A percentile compares a stretch with the other conserved stretches of the same genome.
These are phyloP conservation scores for Neophaeococcomyces aloes DNA, from an alignment of 2,329 filamentous ascomycete species.

Conservation along the genomic window DNA sequence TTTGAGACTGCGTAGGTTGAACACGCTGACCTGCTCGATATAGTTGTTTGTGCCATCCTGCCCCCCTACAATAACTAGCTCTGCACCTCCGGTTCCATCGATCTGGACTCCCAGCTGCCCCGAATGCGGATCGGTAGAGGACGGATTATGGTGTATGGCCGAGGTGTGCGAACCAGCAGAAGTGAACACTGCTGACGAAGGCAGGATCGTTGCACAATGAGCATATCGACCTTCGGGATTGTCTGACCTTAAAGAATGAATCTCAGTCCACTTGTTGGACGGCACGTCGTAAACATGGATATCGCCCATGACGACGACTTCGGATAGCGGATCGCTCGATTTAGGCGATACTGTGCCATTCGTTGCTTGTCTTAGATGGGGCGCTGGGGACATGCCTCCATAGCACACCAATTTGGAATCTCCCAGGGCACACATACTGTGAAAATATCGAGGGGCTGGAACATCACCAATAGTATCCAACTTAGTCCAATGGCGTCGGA, in stretches of 20 bases:
- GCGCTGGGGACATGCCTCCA: slow-evolving; percentile 85
- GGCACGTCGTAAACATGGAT: slow-evolving; percentile 89
- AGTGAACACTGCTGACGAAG: slow-evolving; percentile 76
- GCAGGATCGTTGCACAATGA: slow-evolving; percentile 86
- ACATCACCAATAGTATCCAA: slow-evolving; percentile 73
- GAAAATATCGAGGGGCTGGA: slow-evolving; percentile 87
- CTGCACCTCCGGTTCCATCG: slow-evolving; percentile 81
- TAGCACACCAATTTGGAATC: slow-evolving; percentile 97
- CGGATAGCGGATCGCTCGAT: slow-evolving; percentile 56
- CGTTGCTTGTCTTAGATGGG: slow-evolving; percentile 8
- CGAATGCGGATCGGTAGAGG: slow-evolving; percentile 72
- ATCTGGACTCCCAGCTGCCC: slow-evolving; percentile 79
- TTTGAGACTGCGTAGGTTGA: slow-evolving; percentile 87
- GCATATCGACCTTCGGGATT: slow-evolving; percentile 89
- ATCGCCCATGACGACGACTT: slow-evolving; percentile 95
- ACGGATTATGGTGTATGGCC: slow-evolving; percentile 80
- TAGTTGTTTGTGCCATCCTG: slow-evolving; percentile 98
- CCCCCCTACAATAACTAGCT: slow-evolving; percentile 94
- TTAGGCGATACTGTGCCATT: slow-evolving; percentile 39
- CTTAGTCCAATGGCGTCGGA: slow-evolving; percentile 86
- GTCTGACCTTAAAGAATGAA: slow-evolving; percentile 56
- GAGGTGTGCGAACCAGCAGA: slow-evolving; percentile 75
- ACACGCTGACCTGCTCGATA: slow-evolving; percentile 96
- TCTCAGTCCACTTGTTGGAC: slow-evolving; percentile 71
- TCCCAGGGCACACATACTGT: slow-evolving; percentile 86